Base-by-base conservation (phyloP, 805 yeast species). In the Starmerella bombi region DNA sequence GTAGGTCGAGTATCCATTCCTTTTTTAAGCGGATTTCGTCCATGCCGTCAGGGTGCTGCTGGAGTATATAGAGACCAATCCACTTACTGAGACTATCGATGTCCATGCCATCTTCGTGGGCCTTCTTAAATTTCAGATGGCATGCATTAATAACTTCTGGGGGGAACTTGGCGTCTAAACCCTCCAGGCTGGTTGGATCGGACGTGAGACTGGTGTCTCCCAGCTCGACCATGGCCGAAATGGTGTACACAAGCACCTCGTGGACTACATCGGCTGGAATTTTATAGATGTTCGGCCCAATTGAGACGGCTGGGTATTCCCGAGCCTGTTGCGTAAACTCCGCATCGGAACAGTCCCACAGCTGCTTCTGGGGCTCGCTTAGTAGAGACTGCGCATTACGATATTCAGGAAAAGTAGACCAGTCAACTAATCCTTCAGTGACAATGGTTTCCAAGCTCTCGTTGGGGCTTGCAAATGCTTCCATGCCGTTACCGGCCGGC, bases 11-110 rank as follows among this genome's bases (percentile, higher is more conserved):
- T 9, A 29, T 35, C 69, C 69, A 64, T 19, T 31, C 35, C 3
- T 27, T 22, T 16, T 36, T 14, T 33, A 64, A 59, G 16, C 78
- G 83, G 31, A 72, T 71, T 44, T 1, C 58, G 43, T 12, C 45
- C 50, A n/a, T 47, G 37, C 25, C 61, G 46, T 0, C 65, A 65
- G 44, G 40, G 6, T 59, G 56, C 30, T 59, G 58, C 19, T 58
- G 55, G 18, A 82, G 60, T 0, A 75, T 61, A 38, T 67, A 63
- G 2, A 71, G 53, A 0, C 93, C 93, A 50, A 72, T 74, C 80
- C 84, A 81, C 36, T 53, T 54, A 1, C 77, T 66, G 2, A 79
- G 65, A 28, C 54, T 55, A 3, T 46, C 50, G 36, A 61, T 59
- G 44, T 77, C 66, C 9, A 81, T 49, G 4, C 25, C 18, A 5